phyloP scores from a whole-genome alignment of 2,329 filamentous ascomycete genomes.

The Amesomyces nigricolor region DNA sequence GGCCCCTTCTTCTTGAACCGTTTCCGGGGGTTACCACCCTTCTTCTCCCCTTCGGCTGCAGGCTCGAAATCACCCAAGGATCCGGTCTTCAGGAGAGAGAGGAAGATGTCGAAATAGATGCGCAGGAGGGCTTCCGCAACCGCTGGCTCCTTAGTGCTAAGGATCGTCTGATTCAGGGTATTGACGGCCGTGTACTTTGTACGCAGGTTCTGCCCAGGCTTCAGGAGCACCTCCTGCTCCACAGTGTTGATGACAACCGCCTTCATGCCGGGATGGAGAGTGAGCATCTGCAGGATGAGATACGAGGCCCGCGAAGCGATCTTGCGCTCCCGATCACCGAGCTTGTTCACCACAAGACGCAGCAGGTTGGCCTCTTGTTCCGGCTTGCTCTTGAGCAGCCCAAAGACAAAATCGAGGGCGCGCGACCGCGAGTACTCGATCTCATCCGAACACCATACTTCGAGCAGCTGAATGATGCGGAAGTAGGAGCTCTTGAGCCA shows the following conservation, averaged over 20 bases:
- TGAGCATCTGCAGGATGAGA: slow-evolving; percentile 84
- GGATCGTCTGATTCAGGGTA: slow-evolving; percentile 91
- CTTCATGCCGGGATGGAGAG: slow-evolving; percentile 90
- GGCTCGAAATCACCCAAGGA: slow-evolving; percentile 38
- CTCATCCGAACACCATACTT: slow-evolving; percentile 91
- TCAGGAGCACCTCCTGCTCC: slow-evolving; percentile 81
- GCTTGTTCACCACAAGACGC: slow-evolving; percentile 87
- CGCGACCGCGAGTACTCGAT: slow-evolving; percentile 87
- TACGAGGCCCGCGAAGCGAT: slow-evolving; percentile 92
- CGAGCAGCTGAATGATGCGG: slow-evolving; percentile 83
- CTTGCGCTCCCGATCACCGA: slow-evolving; percentile 92
- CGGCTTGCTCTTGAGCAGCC: slow-evolving; percentile 87
- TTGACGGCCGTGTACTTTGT: slow-evolving; percentile 96
- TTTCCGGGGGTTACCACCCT: slow-evolving; percentile 28
- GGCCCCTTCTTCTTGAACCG: slow-evolving; percentile 28
- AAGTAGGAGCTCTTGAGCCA: slow-evolving; percentile 95
- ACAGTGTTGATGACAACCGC: slow-evolving; percentile 75
- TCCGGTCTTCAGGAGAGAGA: slow-evolving; percentile 67
- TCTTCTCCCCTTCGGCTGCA: slow-evolving; percentile 37
- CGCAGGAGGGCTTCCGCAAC: slow-evolving; percentile 76
- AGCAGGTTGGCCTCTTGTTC: slow-evolving; percentile 95
- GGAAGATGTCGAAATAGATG: slow-evolving; percentile 89
- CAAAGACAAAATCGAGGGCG: slow-evolving; percentile 85
- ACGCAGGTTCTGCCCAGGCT: slow-evolving; percentile 78
- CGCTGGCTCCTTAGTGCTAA: slow-evolving; percentile 76